Evolutionary conservation across 1,284 basidiomycete genomes (phyloP).

Genomic region (Fomitiporia mediterranea): DNA sequence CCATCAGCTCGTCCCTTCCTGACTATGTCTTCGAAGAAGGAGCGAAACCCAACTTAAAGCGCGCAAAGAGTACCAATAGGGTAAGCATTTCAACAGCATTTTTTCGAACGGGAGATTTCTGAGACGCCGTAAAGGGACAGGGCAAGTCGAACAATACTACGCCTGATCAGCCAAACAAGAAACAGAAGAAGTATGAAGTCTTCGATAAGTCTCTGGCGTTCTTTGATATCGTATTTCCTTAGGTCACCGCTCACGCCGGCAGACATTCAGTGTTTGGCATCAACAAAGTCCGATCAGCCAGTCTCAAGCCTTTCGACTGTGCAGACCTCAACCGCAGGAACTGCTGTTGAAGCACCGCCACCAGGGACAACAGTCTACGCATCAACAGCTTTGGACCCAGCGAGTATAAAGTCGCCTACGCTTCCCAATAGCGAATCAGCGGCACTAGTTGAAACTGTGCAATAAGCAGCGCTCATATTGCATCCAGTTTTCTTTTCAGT

Average conservation of each 20-base stretch:
- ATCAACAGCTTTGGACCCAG: conserved; percentile 37
- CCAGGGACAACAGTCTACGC: conserved; percentile 34
- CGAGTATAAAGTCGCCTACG: conserved; percentile 56
- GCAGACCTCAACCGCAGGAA: conserved; percentile 10
- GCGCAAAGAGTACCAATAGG: conserved; percentile 72
- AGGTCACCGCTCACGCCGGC: conserved; percentile 21
- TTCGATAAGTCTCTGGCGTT: not conserved
- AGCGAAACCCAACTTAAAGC: conserved; percentile 55
- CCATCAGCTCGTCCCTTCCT: conserved; percentile 61
- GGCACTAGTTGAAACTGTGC: conserved; percentile 39
- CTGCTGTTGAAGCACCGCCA: conserved; percentile 16
- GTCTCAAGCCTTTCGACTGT: conserved; percentile 7
- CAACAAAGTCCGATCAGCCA: conserved; percentile 12
- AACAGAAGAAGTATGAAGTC: conserved; percentile 33
- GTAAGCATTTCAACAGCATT: conserved; percentile 39
- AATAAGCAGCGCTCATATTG: conserved; percentile 1
- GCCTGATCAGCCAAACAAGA: conserved; percentile 72
- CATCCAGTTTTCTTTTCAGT: not conserved
- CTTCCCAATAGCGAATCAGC: conserved; percentile 61
- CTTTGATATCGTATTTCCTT: conserved; percentile 6
- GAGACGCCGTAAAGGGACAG: conserved; percentile 41
- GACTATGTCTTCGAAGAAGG: conserved; percentile 82
- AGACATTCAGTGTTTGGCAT: conserved; percentile 19
- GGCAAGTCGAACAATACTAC: conserved; percentile 61
- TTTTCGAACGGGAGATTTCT: conserved; percentile 14